A percentile compares a stretch with the other conserved stretches of the same genome.
These are phyloP conservation scores for Gymnopus androsaceus DNA, from an alignment of 1,284 basidiomycete genomes.

Conservation along the genomic window DNA sequence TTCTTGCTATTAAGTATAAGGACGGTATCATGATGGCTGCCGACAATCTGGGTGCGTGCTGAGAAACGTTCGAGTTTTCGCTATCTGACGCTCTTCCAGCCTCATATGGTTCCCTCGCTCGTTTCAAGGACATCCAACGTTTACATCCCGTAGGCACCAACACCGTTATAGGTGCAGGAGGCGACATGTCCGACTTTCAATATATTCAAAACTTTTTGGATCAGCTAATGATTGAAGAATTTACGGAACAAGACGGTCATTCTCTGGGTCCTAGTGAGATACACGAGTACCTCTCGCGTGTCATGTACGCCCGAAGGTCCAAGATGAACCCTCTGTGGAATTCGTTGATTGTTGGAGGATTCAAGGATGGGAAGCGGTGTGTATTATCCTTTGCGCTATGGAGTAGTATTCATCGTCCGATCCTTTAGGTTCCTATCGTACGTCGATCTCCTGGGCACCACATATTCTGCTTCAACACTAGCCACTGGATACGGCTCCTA, in stretches of 20 bases:
- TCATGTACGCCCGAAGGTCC: constrained; percentile 89
- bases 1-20: constrained; percentile 92
- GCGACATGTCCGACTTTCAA: constrained; percentile 99
- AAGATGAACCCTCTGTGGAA: constrained; percentile 98
- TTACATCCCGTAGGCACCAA: constrained; percentile 82
- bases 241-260: constrained; percentile 82
- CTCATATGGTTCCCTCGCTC: constrained; percentile 95
- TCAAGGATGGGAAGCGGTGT: constrained; percentile 78
- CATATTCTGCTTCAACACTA: constrained; percentile 91
- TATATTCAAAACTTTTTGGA: constrained; percentile 84
- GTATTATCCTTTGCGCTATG: constrained; percentile 21
- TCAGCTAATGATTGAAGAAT: constrained; percentile 76
- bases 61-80: neutral
- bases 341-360: constrained; percentile 89
- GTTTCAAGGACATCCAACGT: constrained; percentile 94
- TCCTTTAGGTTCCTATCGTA: constrained; percentile 81
- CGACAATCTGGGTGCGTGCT: constrained; percentile 85
- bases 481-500: constrained; percentile 97
- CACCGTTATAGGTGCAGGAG: constrained; percentile 90
- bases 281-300: constrained; percentile 88
- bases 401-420: neutral
- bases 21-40: constrained; percentile 99
- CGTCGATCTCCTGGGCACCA: constrained; percentile 96
- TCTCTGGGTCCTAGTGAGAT: constrained; percentile 86
- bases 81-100: constrained; percentile 48